Evolutionary conservation across 2,329 filamentous ascomycete species (phyloP).

Genomic region (Cytospora chrysosperma): DNA sequence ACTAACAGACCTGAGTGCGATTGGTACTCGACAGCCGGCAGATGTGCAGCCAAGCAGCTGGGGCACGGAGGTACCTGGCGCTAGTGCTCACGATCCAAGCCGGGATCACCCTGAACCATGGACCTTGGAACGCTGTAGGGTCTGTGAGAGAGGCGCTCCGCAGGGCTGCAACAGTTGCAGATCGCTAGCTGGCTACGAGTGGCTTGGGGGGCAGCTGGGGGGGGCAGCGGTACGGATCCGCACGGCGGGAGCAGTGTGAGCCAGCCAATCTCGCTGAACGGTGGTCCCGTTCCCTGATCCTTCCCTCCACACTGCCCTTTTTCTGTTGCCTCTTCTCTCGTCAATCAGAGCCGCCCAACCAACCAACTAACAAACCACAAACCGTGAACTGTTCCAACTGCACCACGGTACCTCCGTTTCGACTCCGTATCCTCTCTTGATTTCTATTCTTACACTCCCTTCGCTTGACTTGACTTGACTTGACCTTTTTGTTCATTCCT

Average conservation of each 20-base stretch:
- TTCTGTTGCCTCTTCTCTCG: background rate
- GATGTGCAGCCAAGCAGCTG: background rate
- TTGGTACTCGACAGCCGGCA: background rate
- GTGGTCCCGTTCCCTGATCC: background rate
- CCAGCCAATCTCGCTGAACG: no score
- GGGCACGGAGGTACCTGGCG: background rate
- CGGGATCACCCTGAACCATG: background rate
- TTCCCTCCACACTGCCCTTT: background rate
- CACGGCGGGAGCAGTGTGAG: no score
- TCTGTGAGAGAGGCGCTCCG: background rate
- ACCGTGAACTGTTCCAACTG: background rate
- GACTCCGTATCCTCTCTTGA: background rate
- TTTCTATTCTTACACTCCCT: conserved; percentile 3
- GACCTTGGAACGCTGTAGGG: background rate
- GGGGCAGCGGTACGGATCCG: no score
- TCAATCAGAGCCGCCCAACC: no score
- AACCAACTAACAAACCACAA: background rate
- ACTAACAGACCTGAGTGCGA: background rate
- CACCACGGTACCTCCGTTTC: background rate
- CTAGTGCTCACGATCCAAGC: background rate
- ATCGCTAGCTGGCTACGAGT: background rate
- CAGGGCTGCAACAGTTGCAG: background rate
- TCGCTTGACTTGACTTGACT: background rate
- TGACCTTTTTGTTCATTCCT: no score
- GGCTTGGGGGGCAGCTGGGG: background rate